Evolutionary conservation across 2,329 filamentous ascomycete genomes (phyloP), one percentile per base, ranked within the genome.

Genomic region (Penicillium thymicola): DNA sequence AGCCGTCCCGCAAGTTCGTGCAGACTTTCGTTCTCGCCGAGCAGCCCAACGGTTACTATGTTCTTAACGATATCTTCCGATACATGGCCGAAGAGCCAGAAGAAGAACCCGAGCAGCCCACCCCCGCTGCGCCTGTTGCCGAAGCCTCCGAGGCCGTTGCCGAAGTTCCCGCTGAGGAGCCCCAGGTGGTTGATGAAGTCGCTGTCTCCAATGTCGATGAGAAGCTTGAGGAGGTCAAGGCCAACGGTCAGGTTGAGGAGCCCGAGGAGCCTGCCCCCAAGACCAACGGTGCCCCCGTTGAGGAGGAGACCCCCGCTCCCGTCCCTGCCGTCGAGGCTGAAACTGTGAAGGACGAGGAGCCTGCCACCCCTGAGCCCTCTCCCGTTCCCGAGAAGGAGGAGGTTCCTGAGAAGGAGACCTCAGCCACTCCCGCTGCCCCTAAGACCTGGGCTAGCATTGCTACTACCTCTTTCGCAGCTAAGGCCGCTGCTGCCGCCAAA

Each of bases 11-110:
- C 81, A 97, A 97, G 76, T 99, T 99, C 71, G 89, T 92, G 40
- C 94, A 99, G 82, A 97, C 93, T 51, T 99, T 99, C 68, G 90
- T 99, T 61, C 89, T 99, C 61, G 94, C 94, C 47, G 87, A 93
- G 76, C 94, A 99, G 79, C 91, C 91, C 48, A 96, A 93, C 55
- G 94, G 94, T 62, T 99, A 97, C 81, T 99, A 96, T 68, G 93
- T 99, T 34, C 85, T 99, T 67, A 99, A 99, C 76, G 94, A 99
- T 72, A 96, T 99, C 73, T 91, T 97, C 80, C 85, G 94, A 67
- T 97, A 95, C 77, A 87, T 99, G 64, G 86, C 88, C 63, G 92
- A 97, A 59, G 90, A 90, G 58, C 46, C 38, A 32, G 86, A 88
- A 59, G 77, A 85, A 66, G 77, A 79, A 45, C 81, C 85, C 46